These are phyloP conservation scores for Leucocoprinus sp. DNA, from an alignment of 768 basidiomycete species.

Conservation along the genomic window DNA sequence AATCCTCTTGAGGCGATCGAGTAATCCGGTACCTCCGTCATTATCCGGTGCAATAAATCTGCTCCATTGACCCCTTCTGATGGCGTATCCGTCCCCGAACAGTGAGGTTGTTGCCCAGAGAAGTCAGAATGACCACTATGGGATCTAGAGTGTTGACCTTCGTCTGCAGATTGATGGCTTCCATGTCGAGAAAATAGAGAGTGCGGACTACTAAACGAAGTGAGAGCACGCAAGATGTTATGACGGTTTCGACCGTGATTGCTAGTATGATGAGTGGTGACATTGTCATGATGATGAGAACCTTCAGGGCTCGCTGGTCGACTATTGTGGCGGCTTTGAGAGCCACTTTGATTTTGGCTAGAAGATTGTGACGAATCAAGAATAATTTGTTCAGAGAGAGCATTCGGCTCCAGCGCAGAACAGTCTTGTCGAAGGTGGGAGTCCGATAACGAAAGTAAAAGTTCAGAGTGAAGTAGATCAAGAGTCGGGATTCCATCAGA, in stretches of 20 bases:
- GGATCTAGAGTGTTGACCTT: neutral
- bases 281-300: constrained; percentile 1
- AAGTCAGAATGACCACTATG: neutral
- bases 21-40: constrained; percentile 82
- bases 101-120: neutral
- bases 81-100: constrained; percentile 1
- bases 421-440: constrained; percentile 11
- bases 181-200: neutral
- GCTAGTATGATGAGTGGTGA: constrained; percentile 15
- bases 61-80: constrained; percentile 11
- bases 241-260: constrained; percentile 42
- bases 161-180: neutral
- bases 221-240: constrained; percentile 44
- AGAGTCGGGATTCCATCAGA: constrained; percentile 40
- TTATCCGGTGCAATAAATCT: constrained; percentile 48
- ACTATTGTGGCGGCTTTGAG: constrained; percentile 2
- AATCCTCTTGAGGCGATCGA: constrained; percentile 78
- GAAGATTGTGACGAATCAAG: neutral
- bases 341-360: neutral
- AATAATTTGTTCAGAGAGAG: neutral
- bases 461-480: constrained; percentile 82
- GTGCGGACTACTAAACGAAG: constrained; percentile 25
- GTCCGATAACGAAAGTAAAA: constrained; percentile 41
- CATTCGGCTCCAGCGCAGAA: neutral
- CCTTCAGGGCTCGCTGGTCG: constrained; percentile 4